phyloP scores from a whole-genome alignment of 192 early-diverging fungal genomes.

The Linnemannia hyalina region DNA sequence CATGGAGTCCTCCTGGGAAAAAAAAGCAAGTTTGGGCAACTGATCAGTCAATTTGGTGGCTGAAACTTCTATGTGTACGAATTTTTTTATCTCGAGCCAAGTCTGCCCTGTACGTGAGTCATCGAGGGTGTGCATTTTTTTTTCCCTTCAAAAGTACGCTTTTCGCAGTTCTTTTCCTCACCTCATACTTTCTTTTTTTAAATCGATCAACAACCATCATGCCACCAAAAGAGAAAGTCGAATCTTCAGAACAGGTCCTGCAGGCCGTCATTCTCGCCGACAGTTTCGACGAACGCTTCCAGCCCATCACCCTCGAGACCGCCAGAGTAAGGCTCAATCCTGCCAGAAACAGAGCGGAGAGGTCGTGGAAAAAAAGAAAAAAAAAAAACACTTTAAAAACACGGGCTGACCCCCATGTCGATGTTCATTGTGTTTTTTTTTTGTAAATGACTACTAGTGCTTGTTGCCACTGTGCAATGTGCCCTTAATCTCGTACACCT shows the following conservation, averaged over 20 bases:
- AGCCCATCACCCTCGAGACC: slow-evolving; percentile 85
- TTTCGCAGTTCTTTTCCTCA: background rate
- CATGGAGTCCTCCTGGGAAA: background rate
- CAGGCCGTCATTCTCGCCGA: slow-evolving; percentile 96
- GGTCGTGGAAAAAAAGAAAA: slow-evolving; percentile 16
- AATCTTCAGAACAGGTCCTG: slow-evolving; percentile 74
- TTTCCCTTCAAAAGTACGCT: background rate
- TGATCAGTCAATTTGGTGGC: background rate
- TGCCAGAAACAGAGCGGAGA: too few relatives aligned
- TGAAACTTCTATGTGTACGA: background rate
- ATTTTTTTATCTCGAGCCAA: background rate
- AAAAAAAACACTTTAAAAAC: background rate
- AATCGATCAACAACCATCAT: slow-evolving; percentile 12
- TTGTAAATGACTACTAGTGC: slow-evolving; percentile 65
- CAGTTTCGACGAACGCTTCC: slow-evolving; percentile 87
- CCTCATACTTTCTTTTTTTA: background rate
- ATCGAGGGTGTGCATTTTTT: background rate
- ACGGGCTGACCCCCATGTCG: background rate
- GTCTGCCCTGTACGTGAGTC: slow-evolving; percentile 1
- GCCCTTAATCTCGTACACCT: slow-evolving; percentile 96
- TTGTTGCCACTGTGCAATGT: slow-evolving; percentile 95
- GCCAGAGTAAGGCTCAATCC: slow-evolving; percentile 74
- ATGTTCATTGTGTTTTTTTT: background rate
- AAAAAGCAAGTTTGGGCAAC: background rate
- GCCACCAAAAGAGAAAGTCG: slow-evolving; percentile 56